phyloP scores from a whole-genome alignment of 768 basidiomycete genomes.

The Vararia minispora region DNA sequence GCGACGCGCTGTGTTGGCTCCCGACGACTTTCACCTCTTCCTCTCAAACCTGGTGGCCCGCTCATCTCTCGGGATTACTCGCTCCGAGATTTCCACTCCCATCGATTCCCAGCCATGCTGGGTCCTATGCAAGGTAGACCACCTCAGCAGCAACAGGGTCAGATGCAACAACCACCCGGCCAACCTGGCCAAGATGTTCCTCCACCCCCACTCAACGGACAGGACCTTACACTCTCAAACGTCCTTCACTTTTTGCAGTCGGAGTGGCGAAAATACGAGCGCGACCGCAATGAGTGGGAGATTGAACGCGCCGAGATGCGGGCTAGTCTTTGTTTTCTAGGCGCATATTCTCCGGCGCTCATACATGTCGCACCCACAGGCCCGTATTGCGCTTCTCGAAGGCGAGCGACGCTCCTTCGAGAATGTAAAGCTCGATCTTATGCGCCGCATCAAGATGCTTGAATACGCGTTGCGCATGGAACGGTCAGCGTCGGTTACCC shows the following conservation, averaged over 20 bases:
- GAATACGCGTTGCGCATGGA: conserved; percentile 96
- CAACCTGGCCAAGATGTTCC: conserved; percentile 46
- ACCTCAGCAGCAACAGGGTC: conserved; percentile 35
- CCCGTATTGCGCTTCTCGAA: conserved; percentile 93
- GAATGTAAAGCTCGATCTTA: conserved; percentile 90
- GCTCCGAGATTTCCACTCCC: conserved; percentile 7
- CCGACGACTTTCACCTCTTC: conserved; percentile 14
- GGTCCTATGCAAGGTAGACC: conserved; percentile 44
- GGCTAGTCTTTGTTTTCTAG: conserved; percentile 37
- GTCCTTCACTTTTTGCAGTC: conserved; percentile 97
- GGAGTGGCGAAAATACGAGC: conserved; percentile 95
- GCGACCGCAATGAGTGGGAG: conserved; percentile 99
- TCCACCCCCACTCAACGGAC: conserved; percentile 75
- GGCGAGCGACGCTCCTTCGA: conserved; percentile 96
- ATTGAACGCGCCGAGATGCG: conserved; percentile 99
- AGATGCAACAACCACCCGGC: conserved; percentile 39
- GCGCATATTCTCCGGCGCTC: conserved; percentile 15
- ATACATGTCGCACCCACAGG: conserved; percentile 35
- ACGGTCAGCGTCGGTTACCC: conserved; percentile 47
- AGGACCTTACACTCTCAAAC: conserved; percentile 87
- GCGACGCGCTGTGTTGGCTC: conserved; percentile 9
- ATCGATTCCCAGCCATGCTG: conserved; percentile 47
- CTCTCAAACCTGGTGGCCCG: conserved; percentile 6
- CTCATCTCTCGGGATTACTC: background rate
- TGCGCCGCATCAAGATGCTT: conserved; percentile 97